Evolutionary conservation across 2,329 filamentous ascomycete genomes (phyloP).

Genomic region (Zasmidium angulare): DNA sequence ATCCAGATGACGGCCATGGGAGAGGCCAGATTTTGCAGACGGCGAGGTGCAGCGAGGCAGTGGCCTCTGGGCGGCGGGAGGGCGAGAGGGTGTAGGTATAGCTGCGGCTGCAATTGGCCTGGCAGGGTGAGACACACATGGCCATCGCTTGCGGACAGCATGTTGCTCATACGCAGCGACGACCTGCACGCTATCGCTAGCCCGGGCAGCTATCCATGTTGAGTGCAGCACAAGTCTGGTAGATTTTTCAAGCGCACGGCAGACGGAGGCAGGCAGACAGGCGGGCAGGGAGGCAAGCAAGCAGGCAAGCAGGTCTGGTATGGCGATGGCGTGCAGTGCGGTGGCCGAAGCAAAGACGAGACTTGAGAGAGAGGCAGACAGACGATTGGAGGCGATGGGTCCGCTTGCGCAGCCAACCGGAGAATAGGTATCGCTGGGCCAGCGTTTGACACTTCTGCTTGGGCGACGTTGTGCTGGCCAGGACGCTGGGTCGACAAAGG

Average conservation of each 20-base stretch:
- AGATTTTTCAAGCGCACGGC: slow-evolving; percentile 1
- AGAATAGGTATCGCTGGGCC: slow-evolving; percentile 5
- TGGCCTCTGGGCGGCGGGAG: not conserved
- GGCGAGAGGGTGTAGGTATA: not conserved
- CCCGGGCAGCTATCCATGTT: slow-evolving; percentile 7
- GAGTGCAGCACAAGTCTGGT: not conserved
- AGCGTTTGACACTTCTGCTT: slow-evolving; percentile 1
- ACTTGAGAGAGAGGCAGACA: not conserved
- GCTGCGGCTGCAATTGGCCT: not conserved
- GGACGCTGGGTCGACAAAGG: not conserved
- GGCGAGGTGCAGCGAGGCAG: not conserved
- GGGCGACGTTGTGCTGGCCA: not conserved
- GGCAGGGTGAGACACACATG: not conserved
- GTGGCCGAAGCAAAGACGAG: not conserved
- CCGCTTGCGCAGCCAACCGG: slow-evolving; percentile 1
- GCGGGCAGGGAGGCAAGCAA: too few species aligned
- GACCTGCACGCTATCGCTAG: slow-evolving; percentile 9
- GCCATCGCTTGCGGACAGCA: slow-evolving; percentile 1
- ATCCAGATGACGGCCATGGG: not conserved
- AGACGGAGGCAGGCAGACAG: not conserved
- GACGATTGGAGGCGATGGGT: not conserved
- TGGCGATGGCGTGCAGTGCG: not conserved
- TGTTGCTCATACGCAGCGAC: slow-evolving; percentile 4
- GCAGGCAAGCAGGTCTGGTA: not conserved
- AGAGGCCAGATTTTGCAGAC: not conserved